Percentiles rank a stretch among this genome's conserved stretches.
Conservation (phyloP, 2,329 filamentous ascomycete species). For the Lachnellula arida region DNA sequence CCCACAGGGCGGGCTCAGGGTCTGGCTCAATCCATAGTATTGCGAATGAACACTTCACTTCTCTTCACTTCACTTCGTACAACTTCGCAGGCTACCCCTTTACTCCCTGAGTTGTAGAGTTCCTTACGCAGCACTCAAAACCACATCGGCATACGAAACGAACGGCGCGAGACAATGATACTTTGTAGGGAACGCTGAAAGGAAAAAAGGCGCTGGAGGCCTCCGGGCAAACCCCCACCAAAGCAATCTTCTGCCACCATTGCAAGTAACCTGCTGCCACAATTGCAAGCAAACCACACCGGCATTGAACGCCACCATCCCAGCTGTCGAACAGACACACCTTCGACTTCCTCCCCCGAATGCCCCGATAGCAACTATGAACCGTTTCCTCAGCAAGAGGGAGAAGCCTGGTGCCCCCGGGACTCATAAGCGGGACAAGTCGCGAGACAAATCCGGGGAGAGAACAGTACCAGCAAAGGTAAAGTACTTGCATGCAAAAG, state of each 20-base stretch:
- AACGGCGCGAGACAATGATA: slow-evolving; percentile 10
- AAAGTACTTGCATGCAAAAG: slow-evolving; percentile 14
- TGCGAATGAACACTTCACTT: not conserved
- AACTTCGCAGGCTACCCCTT: not conserved
- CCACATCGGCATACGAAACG: not conserved
- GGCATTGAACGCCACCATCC: not conserved
- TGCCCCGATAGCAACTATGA: slow-evolving; percentile 38
- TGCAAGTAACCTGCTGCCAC: not conserved
- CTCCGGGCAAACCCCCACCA: no score
- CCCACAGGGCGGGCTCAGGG: no score
- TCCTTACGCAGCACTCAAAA: not conserved
- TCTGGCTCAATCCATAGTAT: not conserved
- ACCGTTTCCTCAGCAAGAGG: slow-evolving; percentile 65
- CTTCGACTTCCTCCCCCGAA: not conserved
- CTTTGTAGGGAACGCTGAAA: slow-evolving; percentile 10
- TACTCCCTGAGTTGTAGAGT: not conserved
- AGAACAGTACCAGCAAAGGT: slow-evolving; percentile 39
- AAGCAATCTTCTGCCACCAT: no score
- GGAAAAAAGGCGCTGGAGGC: slow-evolving; percentile 2
- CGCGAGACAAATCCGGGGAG: slow-evolving; percentile 43
- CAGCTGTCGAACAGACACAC: not conserved
- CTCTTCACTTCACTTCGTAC: not conserved
- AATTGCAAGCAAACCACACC: not conserved
- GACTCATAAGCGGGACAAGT: slow-evolving; percentile 49
- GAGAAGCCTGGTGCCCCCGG: slow-evolving; percentile 50